Evolutionary conservation across 2,329 filamentous ascomycete species (phyloP).

Genomic region (Aspergillus spinulosporus): DNA sequence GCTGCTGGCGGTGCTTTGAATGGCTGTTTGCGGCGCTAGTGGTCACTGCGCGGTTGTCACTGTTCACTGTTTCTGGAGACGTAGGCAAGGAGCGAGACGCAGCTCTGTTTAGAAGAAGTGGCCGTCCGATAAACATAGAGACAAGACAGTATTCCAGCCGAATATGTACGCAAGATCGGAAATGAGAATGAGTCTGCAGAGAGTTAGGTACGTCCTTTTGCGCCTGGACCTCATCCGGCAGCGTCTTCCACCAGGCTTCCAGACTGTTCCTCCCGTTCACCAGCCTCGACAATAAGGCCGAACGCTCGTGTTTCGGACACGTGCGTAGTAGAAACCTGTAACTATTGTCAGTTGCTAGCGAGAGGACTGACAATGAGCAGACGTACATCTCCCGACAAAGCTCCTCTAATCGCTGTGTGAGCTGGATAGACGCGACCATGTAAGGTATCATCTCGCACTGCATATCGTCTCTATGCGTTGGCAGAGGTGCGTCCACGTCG

Average conservation of each 20-base stretch:
- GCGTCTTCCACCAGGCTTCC: constrained; percentile 20
- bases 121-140: constrained; percentile 52
- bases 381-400: constrained; percentile 26
- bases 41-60: too few species aligned
- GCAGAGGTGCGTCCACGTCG: constrained; percentile 53
- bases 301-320: constrained; percentile 15
- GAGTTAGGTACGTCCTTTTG: not conserved
- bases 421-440: constrained; percentile 36
- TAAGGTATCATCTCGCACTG: constrained; percentile 34
- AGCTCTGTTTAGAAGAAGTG: constrained; percentile 44
- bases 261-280: constrained; percentile 10
- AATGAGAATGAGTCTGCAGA: not conserved
- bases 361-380: not conserved
- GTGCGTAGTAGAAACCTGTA: constrained; percentile 19
- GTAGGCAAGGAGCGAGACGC: not conserved
- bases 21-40: not conserved
- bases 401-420: constrained; percentile 24
- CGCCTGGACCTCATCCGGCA: constrained; percentile 1
- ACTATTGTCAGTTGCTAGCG: not conserved
- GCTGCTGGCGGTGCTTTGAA: constrained; percentile 10
- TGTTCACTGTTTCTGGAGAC: not conserved
- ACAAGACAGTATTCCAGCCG: constrained; percentile 50
- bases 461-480: constrained; percentile 25
- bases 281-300: constrained; percentile 13
- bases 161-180: constrained; percentile 25